A percentile compares a stretch with the other conserved stretches of the same genome.
Conservation (phyloP, 139 green algal genomes). For the Edaphochlamys debaryana region DNA sequence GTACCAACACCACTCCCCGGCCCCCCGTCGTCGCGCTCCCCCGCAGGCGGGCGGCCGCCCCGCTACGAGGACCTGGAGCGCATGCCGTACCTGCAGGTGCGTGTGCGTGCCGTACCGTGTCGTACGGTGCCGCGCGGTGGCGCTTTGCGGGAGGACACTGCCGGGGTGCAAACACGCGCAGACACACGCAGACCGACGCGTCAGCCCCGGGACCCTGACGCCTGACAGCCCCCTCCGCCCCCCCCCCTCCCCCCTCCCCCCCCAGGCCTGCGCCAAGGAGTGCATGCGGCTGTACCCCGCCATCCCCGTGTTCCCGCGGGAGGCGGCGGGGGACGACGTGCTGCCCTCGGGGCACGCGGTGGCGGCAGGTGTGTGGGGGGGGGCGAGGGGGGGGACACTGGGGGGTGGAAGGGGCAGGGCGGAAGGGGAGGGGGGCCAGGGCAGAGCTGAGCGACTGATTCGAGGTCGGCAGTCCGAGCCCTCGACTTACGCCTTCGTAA, state of each 20-base stretch:
- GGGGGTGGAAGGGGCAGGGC: neutral
- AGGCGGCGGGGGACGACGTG: slow-evolving; percentile 60
- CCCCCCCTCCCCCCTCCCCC: neutral
- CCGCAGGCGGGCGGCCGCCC: slow-evolving; percentile 8
- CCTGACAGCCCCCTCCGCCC: too few relatives aligned
- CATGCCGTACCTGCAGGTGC: slow-evolving; percentile 54
- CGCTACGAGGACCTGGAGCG: slow-evolving; percentile 43
- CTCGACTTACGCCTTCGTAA: too few relatives aligned
- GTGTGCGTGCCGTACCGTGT: neutral
- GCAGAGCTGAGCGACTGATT: too few relatives aligned
- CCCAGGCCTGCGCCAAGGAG: slow-evolving; percentile 71
- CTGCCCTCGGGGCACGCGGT: slow-evolving; percentile 74
- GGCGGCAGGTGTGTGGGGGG: slow-evolving; percentile 36
- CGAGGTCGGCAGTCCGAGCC: too few relatives aligned
- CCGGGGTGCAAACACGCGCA: too few relatives aligned
- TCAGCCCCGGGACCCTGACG: too few relatives aligned
- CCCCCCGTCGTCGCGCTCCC: too few relatives aligned
- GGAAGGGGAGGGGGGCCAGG: neutral
- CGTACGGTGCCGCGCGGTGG: too few relatives aligned
- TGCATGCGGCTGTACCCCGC: slow-evolving; percentile 76
- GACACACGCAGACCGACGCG: too few relatives aligned
- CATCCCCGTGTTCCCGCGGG: slow-evolving; percentile 77
- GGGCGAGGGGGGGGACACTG: too few relatives aligned
- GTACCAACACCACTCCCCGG: too few relatives aligned
- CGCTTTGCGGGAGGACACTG: too few relatives aligned